Evolutionary conservation across 345 rosid species (phyloP).

Genomic region (Lepidium sativum): DNA sequence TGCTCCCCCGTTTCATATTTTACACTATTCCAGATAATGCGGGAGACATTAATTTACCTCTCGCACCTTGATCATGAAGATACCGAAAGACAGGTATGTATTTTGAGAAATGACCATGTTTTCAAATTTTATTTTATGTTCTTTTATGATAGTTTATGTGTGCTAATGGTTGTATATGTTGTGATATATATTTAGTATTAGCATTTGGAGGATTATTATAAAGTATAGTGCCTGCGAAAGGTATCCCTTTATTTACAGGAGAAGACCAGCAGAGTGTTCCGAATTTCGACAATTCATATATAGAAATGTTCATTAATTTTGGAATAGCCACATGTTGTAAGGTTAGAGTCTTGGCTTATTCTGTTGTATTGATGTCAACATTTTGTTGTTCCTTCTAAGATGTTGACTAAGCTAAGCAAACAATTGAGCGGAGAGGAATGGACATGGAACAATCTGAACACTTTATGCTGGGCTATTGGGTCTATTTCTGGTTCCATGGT

Average conservation of each 20-base stretch:
- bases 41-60: constrained; percentile 89
- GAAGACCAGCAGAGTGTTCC: background rate
- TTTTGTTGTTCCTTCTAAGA: constrained; percentile 34
- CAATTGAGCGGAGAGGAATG: constrained; percentile 94
- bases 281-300: background rate
- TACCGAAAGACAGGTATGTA: constrained; percentile 88
- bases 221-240: background rate
- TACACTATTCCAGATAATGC: constrained; percentile 55
- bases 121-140: background rate
- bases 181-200: background rate
- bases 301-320: background rate
- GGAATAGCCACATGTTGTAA: background rate
- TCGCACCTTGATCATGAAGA: constrained; percentile 97
- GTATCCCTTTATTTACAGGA: background rate
- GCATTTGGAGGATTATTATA: background rate
- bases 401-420: constrained; percentile 90
- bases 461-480: constrained; percentile 99
- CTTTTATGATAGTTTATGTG: background rate
- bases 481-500: constrained; percentile 98
- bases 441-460: constrained; percentile 91
- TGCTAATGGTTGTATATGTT: background rate
- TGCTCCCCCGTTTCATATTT: background rate
- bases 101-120: background rate
- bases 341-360: background rate
- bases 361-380: constrained; percentile 4